These are phyloP conservation scores for Irpex lacteus DNA, from an alignment of 1,284 basidiomycete genomes.

Conservation along the genomic window DNA sequence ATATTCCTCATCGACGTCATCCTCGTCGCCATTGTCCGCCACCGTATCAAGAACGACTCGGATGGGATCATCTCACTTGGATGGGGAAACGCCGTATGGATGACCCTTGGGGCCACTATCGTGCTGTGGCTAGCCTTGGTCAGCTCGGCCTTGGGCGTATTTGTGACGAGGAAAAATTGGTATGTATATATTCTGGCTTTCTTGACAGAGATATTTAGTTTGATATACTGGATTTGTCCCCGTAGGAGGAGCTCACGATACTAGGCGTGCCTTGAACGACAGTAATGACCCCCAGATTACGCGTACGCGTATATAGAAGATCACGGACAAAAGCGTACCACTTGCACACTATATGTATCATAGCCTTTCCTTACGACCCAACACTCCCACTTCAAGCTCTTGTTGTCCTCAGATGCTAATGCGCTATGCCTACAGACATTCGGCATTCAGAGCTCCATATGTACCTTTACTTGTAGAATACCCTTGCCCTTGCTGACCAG, in stretches of 20 bases:
- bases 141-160: constrained; percentile 38
- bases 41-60: constrained; percentile 39
- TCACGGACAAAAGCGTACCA: too few species aligned
- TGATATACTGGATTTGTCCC: background rate
- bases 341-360: too few species aligned
- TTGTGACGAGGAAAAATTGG: constrained; percentile 18
- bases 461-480: background rate
- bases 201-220: background rate
- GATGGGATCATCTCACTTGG: constrained; percentile 37
- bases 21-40: constrained; percentile 43
- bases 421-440: too few species aligned
- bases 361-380: too few species aligned
- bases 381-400: background rate
- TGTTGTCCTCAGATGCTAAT: background rate
- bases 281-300: background rate
- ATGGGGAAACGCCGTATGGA: constrained; percentile 54
- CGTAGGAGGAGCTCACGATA: background rate
- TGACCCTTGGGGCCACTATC: constrained; percentile 47
- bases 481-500: too few species aligned
- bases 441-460: background rate
- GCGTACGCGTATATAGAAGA: background rate
- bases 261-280: background rate
- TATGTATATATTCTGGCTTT: background rate
- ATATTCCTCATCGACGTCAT: constrained; percentile 55
- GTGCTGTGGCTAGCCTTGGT: constrained; percentile 45